A percentile compares a stretch with the other conserved stretches of the same genome.
These are phyloP conservation scores for Capsicum baccatum DNA, from an alignment of 257 asterid genomes.

Conservation along the genomic window DNA sequence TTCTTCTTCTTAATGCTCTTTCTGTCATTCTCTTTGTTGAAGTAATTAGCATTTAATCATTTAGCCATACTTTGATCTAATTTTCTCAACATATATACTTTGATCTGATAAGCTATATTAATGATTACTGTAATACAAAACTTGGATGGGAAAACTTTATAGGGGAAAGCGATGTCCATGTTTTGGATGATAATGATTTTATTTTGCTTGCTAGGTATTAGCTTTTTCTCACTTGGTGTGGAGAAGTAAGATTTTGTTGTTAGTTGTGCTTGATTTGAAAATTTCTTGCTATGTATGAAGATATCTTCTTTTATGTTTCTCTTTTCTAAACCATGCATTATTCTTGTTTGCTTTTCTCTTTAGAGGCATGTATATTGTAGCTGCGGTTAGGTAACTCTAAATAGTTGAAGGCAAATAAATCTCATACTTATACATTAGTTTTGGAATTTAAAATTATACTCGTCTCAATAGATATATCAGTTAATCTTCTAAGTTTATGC, in stretches of 20 bases:
- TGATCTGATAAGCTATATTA: no score
- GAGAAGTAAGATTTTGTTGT: conserved; percentile 13
- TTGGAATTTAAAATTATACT: no score
- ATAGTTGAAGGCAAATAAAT: no score
- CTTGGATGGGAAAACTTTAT: conserved; percentile 83
- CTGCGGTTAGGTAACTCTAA: no score
- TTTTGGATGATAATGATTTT: conserved; percentile 76
- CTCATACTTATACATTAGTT: no score
- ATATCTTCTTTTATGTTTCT: conserved; percentile 12
- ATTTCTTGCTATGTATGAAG: conserved; percentile 6
- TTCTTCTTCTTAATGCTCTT: not conserved
- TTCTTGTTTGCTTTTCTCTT: not conserved
- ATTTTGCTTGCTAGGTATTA: conserved; percentile 75
- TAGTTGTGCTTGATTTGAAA: not conserved
- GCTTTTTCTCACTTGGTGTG: not conserved
- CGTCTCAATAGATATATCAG: no score
- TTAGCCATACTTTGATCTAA: no score
- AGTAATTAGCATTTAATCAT: not conserved
- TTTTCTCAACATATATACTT: no score
- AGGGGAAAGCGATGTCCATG: conserved; percentile 68
- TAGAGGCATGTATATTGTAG: not conserved
- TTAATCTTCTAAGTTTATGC: no score
- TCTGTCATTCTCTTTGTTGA: not conserved
- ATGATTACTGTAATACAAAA: no score
- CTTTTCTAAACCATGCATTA: not conserved